These are phyloP conservation scores for Inga leiocalycina DNA, from an alignment of 306 rosid genomes.

Conservation along the genomic window DNA sequence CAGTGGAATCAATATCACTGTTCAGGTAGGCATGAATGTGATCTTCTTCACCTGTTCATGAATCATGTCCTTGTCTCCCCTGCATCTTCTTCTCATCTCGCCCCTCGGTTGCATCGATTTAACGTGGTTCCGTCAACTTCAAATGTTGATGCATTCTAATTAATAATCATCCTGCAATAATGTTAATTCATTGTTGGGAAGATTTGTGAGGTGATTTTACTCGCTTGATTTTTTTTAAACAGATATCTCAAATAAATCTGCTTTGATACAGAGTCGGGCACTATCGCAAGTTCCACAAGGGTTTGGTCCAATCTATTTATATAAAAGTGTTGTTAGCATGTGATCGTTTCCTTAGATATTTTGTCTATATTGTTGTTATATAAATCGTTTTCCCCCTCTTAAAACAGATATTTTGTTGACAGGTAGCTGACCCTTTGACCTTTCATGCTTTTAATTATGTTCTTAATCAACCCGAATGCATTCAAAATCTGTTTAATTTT, in stretches of 20 bases:
- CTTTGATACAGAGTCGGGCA: background rate
- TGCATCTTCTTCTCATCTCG: background rate
- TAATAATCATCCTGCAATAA: background rate
- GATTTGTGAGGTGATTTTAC: background rate
- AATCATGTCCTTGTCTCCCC: background rate
- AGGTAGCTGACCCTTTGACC: background rate
- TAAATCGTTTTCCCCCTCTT: background rate
- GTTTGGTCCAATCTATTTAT: background rate
- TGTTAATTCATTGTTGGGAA: background rate
- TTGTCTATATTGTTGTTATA: background rate
- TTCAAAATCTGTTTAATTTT: background rate
- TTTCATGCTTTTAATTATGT: background rate
- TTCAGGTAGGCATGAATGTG: background rate
- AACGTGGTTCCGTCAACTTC: background rate
- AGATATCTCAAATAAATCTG: background rate
- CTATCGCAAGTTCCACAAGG: background rate
- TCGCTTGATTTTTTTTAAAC: background rate
- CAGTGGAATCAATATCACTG: background rate
- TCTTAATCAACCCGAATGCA: conserved; percentile 1
- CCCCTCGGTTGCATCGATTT: background rate
- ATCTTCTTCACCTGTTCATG: background rate
- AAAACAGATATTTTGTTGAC: background rate
- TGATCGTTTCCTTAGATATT: background rate
- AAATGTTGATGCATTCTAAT: background rate
- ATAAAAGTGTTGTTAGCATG: background rate